Conservation (phyloP, 345 rosid genomes). For the Salix suchowensis region DNA sequence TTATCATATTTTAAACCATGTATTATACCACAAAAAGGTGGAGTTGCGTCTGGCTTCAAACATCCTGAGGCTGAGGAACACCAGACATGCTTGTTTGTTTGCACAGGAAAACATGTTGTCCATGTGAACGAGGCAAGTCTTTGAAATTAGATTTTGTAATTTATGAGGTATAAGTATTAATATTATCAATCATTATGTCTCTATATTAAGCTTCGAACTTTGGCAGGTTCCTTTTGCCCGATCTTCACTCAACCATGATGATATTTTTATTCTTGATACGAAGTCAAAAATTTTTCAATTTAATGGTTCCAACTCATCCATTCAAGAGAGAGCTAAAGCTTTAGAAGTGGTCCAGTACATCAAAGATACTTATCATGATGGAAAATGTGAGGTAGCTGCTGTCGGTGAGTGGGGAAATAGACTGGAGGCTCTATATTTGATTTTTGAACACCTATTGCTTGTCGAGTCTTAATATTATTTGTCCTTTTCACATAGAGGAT, state of each 20-base stretch:
- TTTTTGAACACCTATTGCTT: neutral
- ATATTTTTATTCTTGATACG: slow-evolving; percentile 93
- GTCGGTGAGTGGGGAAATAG: slow-evolving; percentile 58
- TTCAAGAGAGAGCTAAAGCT: slow-evolving; percentile 99
- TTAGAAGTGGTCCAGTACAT: slow-evolving; percentile 96
- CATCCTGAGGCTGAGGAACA: slow-evolving; percentile 75
- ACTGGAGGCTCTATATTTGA: slow-evolving; percentile 7
- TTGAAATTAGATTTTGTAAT: neutral
- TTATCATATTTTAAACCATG: slow-evolving; percentile 95
- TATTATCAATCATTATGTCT: neutral
- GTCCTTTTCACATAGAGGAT: slow-evolving; percentile 55
- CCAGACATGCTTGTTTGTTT: slow-evolving; percentile 70
- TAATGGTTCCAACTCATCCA: slow-evolving; percentile 89
- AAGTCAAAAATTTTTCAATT: slow-evolving; percentile 89
- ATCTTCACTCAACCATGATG: slow-evolving; percentile 92
- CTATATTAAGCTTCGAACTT: neutral
- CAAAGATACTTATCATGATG: slow-evolving; percentile 92
- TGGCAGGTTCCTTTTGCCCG: slow-evolving; percentile 85
- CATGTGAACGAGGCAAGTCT: slow-evolving; percentile 87
- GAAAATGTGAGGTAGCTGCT: slow-evolving; percentile 89
- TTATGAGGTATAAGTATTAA: neutral
- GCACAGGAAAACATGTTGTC: slow-evolving; percentile 92
- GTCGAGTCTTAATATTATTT: slow-evolving; percentile 14
- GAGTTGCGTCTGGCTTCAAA: slow-evolving; percentile 81
- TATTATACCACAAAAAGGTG: slow-evolving; percentile 95